Evolutionary conservation across 208 protist species (phyloP).

Genomic region (Crithidia bombi): DNA sequence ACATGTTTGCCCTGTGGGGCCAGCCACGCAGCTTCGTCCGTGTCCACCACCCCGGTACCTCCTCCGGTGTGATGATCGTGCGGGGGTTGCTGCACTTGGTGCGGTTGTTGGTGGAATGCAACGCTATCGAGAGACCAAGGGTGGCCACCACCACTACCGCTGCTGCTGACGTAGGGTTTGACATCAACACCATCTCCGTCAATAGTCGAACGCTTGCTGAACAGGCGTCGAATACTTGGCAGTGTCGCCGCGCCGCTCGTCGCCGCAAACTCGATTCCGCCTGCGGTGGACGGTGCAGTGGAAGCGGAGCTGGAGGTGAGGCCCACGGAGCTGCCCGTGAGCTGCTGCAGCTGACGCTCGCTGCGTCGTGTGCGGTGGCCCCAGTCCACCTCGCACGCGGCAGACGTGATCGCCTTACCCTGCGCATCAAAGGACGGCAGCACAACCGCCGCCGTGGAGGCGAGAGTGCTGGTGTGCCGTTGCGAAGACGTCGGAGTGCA

Average conservation of each 20-base stretch:
- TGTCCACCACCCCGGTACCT: background rate
- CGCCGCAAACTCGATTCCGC: background rate
- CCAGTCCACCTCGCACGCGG: slow-evolving; percentile 13
- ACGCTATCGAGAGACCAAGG: background rate
- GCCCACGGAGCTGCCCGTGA: slow-evolving; percentile 17
- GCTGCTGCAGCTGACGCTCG: slow-evolving; percentile 29
- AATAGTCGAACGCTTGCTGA: slow-evolving; percentile 22
- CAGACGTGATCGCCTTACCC: slow-evolving; percentile 19
- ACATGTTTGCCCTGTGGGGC: slow-evolving; percentile 17
- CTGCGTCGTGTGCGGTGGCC: slow-evolving; percentile 6
- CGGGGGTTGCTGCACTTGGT: too few species aligned
- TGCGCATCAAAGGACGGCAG: slow-evolving; percentile 28
- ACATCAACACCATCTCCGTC: background rate
- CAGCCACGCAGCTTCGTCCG: slow-evolving; percentile 28
- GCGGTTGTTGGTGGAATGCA: background rate
- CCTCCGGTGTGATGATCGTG: background rate
- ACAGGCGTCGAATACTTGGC: slow-evolving; percentile 32
- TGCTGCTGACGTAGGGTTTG: background rate
- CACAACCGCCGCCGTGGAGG: background rate
- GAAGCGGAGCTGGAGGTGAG: slow-evolving; percentile 9
- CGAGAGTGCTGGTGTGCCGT: background rate
- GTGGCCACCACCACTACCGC: background rate
- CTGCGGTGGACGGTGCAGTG: background rate
- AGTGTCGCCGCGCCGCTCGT: slow-evolving; percentile 4
- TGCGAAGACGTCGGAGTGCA: background rate